A percentile compares a stretch with the other conserved stretches of the same genome.
phyloP scores from a whole-genome alignment of 305 asterid species.

The Ajuga reptans region DNA sequence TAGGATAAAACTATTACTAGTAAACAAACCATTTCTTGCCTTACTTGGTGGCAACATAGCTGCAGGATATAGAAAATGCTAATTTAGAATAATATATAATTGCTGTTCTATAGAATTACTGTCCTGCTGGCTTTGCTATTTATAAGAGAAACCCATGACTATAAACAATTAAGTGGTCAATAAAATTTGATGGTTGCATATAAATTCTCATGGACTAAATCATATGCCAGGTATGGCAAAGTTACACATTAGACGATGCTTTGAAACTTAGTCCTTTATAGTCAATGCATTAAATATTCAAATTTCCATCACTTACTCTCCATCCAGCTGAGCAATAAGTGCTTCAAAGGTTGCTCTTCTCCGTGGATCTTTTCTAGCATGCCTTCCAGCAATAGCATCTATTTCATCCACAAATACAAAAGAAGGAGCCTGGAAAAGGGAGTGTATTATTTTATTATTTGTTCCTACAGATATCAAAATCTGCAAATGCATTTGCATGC shows the following conservation, averaged over 20 bases:
- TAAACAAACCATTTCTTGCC: not conserved
- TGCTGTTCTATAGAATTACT: not conserved
- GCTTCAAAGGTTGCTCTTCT: conserved; percentile 90
- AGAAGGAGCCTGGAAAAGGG: conserved; percentile 78
- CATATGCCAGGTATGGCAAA: conserved; percentile 3
- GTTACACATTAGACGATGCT: conserved; percentile 20
- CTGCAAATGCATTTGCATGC: not conserved
- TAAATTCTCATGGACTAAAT: not conserved
- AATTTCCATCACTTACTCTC: conserved; percentile 62
- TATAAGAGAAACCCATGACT: conserved; percentile 10
- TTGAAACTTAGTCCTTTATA: conserved; percentile 18
- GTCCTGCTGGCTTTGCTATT: not conserved
- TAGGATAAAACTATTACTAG: not conserved
- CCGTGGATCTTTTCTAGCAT: conserved; percentile 83
- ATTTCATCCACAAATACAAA: conserved; percentile 96
- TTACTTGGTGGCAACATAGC: conserved; percentile 1
- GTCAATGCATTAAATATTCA: not conserved
- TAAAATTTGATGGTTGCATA: not conserved
- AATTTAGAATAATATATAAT: not conserved
- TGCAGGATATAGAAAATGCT: not conserved
- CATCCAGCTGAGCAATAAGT: conserved; percentile 86
- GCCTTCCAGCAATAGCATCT: conserved; percentile 99
- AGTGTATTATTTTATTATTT: conserved; percentile 14
- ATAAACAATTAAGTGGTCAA: not conserved
- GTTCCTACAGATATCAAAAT: conserved; percentile 12